Base-by-base conservation (phyloP, 2,329 filamentous ascomycete genomes). In the Neopestalotiopsis sp. region DNA sequence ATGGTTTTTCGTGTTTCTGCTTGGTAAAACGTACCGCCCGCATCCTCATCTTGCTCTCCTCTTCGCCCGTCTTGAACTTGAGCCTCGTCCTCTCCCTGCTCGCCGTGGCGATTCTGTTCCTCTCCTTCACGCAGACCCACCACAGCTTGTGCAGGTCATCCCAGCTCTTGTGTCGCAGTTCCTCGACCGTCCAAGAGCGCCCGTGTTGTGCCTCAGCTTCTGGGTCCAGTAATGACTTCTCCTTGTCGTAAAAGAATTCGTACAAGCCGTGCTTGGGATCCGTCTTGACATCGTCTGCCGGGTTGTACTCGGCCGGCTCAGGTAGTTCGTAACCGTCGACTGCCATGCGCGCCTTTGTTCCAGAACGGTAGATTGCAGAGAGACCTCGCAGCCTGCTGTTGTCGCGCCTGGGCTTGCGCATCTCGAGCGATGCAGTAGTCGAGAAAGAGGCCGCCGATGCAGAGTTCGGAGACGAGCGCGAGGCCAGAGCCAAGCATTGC, bases 61-160 rank as follows among this genome's bases (percentile, higher is more conserved):
- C 84, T 32, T 91, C 87, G 73, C 95, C 95, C 76, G 92, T 96
- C 34, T 91, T 90, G 63, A 93, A 85, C 72, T 91, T 85, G 67
- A 92, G 78, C 73, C 92, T 88, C 38, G 84, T 77, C 75, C 93
- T 87, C 84, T 97, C 94, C 68, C 86, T 81, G 66, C 86, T 85
- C 73, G 92, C 90, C 38, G 97, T 98, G n/a, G 90, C 86, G 74
- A 98, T 89, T 74, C 93, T 89, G 82, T 99, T 99, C 75, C 93
- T 87, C 84, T 99, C 96, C 83, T 93, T 94, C 70, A 92, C 88
- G 79, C 96, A 98, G 67, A 94, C 89, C 94, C 95, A 99, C 94
- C 95, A 99, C 77, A 99, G 86, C 71, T 86, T 85, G 81, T 98
- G 95, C 75, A 99, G 83, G 80, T 98, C 95, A 71, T 97, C 94